Base-by-base conservation (phyloP, 805 yeast species). In the Kazachstania bromeliacearum region DNA sequence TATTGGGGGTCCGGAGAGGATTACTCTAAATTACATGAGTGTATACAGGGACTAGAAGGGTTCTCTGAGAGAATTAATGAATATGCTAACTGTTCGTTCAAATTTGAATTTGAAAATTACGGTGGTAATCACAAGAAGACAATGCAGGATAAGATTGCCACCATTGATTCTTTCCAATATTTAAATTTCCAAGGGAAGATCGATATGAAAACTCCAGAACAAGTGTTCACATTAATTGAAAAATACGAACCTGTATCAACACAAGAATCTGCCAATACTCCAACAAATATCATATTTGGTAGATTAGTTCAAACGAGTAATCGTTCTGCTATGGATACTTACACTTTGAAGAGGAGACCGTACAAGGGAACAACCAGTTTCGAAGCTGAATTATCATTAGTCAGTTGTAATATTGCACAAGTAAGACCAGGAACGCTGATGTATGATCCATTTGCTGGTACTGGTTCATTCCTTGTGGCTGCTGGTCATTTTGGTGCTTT, bases 301-400 rank as follows among this genome's bases (percentile, higher is more conserved):
- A 68, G 95, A 52, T 71, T 73, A 47, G 67, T 92, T 9, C 73
- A 68, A 41, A 45, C 66, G 17, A 73, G 85, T 43, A 77, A 79
- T 10, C 69, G 95, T 47, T 61, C 70, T 4, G 67, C 78, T 2
- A 66, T 85, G 42, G 97, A 89, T 44, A 71, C 67, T 37, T 84
- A 80, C 50, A 95, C 87, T 51, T 67, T 92, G 43, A 81, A 79
- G 53, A 76, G 78, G 48, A 70, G 98, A 51, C 79, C 77, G 36
- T 87, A 82, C 51, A 88, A 85, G 38, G 98, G 98, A 2, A 92
- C 98, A 5, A 92, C 98, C 0, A 85, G 96, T 13, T 92, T 92
- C 60, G 98, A 92, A 48, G 94, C 96, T 2, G 97, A 92, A 53
- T 63, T 92, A 41, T 77, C 96, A 0, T 61, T 92, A 32, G 80